Evolutionary conservation across 192 early-diverging fungal species (phyloP), one percentile per base, ranked within the genome.

Genomic region (Backusella macrospora): DNA sequence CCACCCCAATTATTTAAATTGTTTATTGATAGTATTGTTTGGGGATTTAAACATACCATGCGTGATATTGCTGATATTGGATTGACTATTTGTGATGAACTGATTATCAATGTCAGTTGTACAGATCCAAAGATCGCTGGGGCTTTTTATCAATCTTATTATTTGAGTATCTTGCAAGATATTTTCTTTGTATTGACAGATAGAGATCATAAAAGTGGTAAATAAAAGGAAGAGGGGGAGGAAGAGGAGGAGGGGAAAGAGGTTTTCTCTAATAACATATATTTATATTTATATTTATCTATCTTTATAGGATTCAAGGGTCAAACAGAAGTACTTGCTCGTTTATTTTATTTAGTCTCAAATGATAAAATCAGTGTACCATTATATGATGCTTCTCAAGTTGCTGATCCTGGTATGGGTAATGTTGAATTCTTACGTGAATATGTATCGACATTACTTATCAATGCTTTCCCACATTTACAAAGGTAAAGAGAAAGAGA

Each of bases 41-140:
- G 97, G 97, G 96, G 90, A 16, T 96, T 99, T 85, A 99, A 99
- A 85, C 98, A 99, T 83, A 96, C 96, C 3, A 94, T 97, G 93
- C 90, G 96, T 70, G 96, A 99, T 76, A 95, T 99, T 81, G 92
- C 95, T 64, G 97, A 99, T 70, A 82, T 91, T 59, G 95, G 95
- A 34, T 88, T 99, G 67, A 82, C 82, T 9, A 98, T 97, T 66
- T 91, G 92, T 65, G 83, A 89, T 29, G 96, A 97, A 46, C 77
- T 99, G 76, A 84, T 99, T 73, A 90, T 87, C 71, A 96, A 98
- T 83, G 92, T 99, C 73, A 81, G 87, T 18, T 75, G 80, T 37
- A 88, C 89, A 55, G 96, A 96, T 55, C 85, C 88, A 14, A 77
- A 77, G 6, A 88, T 95, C 55, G 88, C 93, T 15, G 93, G 95